Evolutionary conservation across 2,329 filamentous ascomycete genomes (phyloP).

Genomic region (Fusarium pseudoanthophilum): DNA sequence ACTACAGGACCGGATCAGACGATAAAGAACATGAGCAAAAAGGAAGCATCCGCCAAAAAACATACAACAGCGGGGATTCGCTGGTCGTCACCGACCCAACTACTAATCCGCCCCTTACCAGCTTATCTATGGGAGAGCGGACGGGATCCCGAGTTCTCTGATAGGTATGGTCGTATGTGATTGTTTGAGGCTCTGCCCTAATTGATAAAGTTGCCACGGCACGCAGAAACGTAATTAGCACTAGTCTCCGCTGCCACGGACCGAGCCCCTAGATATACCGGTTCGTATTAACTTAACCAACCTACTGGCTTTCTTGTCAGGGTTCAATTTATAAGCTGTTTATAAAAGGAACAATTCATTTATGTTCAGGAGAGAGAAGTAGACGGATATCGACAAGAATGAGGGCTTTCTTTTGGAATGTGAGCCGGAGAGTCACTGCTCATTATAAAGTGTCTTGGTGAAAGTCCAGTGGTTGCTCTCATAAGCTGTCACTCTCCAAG

Average conservation of each 20-base stretch:
- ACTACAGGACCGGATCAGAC: rapidly evolving
- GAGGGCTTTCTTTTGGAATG: rapidly evolving
- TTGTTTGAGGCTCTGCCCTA: rapidly evolving
- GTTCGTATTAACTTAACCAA: rapidly evolving
- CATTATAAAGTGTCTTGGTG: rapidly evolving
- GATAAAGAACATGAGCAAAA: background rate
- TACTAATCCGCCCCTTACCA: background rate
- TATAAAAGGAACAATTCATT: rapidly evolving
- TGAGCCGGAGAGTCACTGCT: rapidly evolving
- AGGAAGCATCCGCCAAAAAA: background rate
- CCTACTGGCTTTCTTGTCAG: rapidly evolving
- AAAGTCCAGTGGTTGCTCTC: background rate
- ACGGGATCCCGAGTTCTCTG: background rate
- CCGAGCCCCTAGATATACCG: too few species aligned
- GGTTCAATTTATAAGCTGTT: rapidly evolving
- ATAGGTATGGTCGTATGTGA: background rate
- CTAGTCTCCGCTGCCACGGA: rapidly evolving
- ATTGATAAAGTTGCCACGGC: rapidly evolving
- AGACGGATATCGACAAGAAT: rapidly evolving
- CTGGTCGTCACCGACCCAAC: background rate
- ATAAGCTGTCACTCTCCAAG: rapidly evolving
- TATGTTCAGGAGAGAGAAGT: too few species aligned
- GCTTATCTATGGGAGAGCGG: background rate
- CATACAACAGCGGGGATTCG: background rate
- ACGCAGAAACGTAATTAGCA: too few species aligned